Conservation (phyloP, 768 basidiomycete genomes). For the Guyanaporus albipodus region DNA sequence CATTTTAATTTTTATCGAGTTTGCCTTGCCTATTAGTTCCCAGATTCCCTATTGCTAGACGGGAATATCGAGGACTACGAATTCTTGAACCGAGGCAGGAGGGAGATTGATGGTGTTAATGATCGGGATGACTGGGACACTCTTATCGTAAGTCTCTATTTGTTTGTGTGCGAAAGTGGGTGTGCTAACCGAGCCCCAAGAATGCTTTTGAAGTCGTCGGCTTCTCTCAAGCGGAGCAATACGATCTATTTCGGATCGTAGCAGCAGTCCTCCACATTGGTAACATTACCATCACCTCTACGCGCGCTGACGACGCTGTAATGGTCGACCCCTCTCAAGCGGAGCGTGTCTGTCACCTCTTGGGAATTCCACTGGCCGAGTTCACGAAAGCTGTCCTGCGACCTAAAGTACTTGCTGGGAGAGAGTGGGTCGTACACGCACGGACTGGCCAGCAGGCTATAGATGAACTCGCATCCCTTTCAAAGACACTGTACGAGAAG, state of each 20-base stretch:
- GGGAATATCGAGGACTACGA: constrained; percentile 79
- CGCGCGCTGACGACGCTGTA: constrained; percentile 72
- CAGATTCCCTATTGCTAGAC: constrained; percentile 72
- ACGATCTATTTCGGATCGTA: constrained; percentile 90
- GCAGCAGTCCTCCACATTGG: constrained; percentile 95
- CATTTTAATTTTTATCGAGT: background rate
- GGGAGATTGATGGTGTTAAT: constrained; percentile 93
- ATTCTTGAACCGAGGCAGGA: constrained; percentile 84
- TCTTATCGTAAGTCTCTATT: constrained; percentile 51
- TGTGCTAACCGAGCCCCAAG: constrained; percentile 35
- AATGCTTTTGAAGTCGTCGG: constrained; percentile 86
- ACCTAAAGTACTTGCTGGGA: constrained; percentile 87
- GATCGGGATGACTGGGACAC: constrained; percentile 85
- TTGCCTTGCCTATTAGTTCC: constrained; percentile 8
- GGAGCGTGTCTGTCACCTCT: constrained; percentile 83
- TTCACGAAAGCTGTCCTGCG: constrained; percentile 86
- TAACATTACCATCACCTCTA: constrained; percentile 80
- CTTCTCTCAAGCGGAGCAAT: constrained; percentile 77
- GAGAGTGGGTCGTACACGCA: constrained; percentile 96
- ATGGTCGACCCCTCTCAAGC: constrained; percentile 83
- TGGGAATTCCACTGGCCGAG: constrained; percentile 83
- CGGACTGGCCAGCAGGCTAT: constrained; percentile 87
- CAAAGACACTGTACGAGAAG: constrained; percentile 97
- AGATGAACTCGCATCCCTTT: constrained; percentile 86
- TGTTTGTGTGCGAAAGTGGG: background rate